phyloP scores from a whole-genome alignment of 106 monocot genomes.

The Dendrobium huoshanense region DNA sequence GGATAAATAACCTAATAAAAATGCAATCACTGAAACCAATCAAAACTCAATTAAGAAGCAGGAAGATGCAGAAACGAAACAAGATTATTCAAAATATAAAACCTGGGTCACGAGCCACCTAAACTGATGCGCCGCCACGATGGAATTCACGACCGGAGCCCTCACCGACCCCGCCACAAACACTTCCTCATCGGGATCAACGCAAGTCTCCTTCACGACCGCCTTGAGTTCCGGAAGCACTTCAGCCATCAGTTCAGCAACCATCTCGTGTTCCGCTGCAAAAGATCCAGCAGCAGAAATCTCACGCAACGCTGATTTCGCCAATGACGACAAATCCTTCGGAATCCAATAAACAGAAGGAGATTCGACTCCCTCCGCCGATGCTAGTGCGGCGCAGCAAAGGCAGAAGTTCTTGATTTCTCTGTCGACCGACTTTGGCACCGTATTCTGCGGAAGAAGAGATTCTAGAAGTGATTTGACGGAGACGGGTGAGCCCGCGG shows the following conservation, averaged over 20 bases:
- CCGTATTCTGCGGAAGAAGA: conserved; percentile 27
- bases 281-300: conserved; percentile 15
- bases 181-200: conserved; percentile 44
- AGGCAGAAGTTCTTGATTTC: conserved; percentile 44
- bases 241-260: conserved; percentile 37
- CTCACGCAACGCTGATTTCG: conserved; percentile 30
- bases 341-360: conserved; percentile 75
- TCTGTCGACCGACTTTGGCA: background rate
- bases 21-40: background rate
- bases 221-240: conserved; percentile 40
- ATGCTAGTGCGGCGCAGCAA: conserved; percentile 47
- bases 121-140: conserved; percentile 74
- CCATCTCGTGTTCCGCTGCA: conserved; percentile 27
- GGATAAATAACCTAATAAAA: conserved; percentile 55
- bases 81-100: conserved; percentile 1
- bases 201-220: conserved; percentile 46
- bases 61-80: background rate
- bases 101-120: conserved; percentile 89
- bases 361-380: conserved; percentile 46
- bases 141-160: conserved; percentile 42
- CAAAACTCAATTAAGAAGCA: background rate
- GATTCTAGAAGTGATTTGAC: conserved; percentile 50
- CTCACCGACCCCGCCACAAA: conserved; percentile 17
- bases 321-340: conserved; percentile 18
- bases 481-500: conserved; percentile 50